Conservation (phyloP, 352 stramenopile genomes). For the Pythium sukuiense region DNA sequence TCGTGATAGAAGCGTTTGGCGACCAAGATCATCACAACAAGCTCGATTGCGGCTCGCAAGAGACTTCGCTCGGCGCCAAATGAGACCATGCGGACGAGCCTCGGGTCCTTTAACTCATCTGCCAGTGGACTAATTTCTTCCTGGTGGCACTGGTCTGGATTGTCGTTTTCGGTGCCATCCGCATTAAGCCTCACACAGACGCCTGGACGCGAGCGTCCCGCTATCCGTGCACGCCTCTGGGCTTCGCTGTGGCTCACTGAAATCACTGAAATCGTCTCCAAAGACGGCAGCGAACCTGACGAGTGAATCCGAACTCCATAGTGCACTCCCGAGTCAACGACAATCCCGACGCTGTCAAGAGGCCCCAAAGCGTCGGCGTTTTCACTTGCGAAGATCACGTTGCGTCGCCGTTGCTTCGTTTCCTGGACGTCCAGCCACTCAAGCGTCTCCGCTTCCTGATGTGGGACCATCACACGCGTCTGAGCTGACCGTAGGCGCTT, state of each 20-base stretch:
- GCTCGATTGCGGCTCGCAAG: background rate
- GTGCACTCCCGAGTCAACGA: background rate
- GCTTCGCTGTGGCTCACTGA: background rate
- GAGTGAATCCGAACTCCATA: background rate
- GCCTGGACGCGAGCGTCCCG: background rate
- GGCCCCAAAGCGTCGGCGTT: background rate
- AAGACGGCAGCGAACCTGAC: background rate
- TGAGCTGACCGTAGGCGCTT: background rate
- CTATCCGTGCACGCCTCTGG: background rate
- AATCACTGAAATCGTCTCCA: background rate
- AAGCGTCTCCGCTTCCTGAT: background rate
- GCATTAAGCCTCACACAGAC: background rate
- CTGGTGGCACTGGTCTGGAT: no score
- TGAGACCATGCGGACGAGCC: background rate
- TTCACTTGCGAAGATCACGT: slow-evolving; percentile 1
- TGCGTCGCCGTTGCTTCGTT: background rate
- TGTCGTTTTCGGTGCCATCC: no score
- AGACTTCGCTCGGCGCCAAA: background rate
- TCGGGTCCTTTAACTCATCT: background rate
- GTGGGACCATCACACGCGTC: background rate
- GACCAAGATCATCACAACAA: background rate
- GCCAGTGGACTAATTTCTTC: background rate
- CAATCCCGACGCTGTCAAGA: background rate
- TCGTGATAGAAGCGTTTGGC: background rate
- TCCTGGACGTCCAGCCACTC: background rate